Evolutionary conservation across 2,329 filamentous ascomycete species (phyloP).

Genomic region (Decorospora gaudefroyi): DNA sequence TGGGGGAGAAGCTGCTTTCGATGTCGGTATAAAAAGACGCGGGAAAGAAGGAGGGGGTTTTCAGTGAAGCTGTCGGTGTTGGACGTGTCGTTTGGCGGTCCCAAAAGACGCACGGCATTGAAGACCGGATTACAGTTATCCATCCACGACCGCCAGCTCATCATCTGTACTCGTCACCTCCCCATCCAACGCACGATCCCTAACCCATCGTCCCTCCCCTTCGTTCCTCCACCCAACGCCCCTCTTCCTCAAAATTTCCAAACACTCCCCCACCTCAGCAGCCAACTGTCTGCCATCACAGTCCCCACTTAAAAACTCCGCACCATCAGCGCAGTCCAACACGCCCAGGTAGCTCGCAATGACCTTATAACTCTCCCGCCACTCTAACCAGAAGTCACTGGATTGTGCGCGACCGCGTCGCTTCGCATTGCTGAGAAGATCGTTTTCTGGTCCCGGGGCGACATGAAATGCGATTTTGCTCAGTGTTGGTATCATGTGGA

Average conservation of each 20-base stretch:
- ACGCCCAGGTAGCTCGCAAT: slow-evolving; percentile 30
- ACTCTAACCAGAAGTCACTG: slow-evolving; percentile 49
- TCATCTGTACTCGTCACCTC: background rate
- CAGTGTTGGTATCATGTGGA: slow-evolving; percentile 40
- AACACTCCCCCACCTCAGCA: slow-evolving; percentile 32
- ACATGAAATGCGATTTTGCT: slow-evolving; percentile 48
- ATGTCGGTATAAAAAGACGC: too few relatives aligned
- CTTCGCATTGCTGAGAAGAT: slow-evolving; percentile 45
- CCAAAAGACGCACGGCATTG: too few relatives aligned
- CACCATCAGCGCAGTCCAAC: slow-evolving; percentile 29
- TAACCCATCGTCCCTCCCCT: slow-evolving; percentile 28
- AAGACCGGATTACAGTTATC: too few relatives aligned
- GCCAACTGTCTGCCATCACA: slow-evolving; percentile 22
- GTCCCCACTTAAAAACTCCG: slow-evolving; percentile 34
- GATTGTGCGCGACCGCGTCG: slow-evolving; percentile 51
- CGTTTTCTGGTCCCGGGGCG: slow-evolving; percentile 49
- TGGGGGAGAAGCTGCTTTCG: too few relatives aligned
- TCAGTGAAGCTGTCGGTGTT: too few relatives aligned
- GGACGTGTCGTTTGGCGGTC: too few relatives aligned
- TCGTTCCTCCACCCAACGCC: slow-evolving; percentile 34
- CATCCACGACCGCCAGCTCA: background rate
- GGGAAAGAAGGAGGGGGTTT: too few relatives aligned
- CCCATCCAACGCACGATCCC: slow-evolving; percentile 21
- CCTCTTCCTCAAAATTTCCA: slow-evolving; percentile 26
- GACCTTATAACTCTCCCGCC: slow-evolving; percentile 39